These are phyloP conservation scores for Aspergillus aculeatinus DNA, from an alignment of 2,329 filamentous ascomycete species.

Conservation along the genomic window DNA sequence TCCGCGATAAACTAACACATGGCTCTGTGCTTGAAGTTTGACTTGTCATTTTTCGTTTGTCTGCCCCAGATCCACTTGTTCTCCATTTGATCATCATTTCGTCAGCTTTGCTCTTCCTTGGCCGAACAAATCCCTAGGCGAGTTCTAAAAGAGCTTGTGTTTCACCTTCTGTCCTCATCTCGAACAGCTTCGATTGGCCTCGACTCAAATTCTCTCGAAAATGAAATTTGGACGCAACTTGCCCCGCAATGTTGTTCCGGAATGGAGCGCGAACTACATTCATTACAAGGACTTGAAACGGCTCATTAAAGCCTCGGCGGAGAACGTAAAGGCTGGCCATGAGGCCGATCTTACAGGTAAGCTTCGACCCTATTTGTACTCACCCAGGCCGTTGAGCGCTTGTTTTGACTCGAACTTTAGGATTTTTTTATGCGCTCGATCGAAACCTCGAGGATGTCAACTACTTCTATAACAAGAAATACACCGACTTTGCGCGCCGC, in stretches of 20 bases:
- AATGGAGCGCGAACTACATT: constrained; percentile 53
- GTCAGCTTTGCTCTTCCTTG: neutral
- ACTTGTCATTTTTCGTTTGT: constrained; percentile 13
- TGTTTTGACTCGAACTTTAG: constrained; percentile 51
- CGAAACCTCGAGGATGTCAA: constrained; percentile 97
- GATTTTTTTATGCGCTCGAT: constrained; percentile 95
- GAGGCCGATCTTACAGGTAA: constrained; percentile 88
- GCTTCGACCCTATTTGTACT: constrained; percentile 35
- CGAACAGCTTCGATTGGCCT: neutral
- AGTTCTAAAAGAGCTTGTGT: neutral
- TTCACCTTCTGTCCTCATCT: neutral
- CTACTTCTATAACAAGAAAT: constrained; percentile 95
- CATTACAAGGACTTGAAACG: constrained; percentile 71
- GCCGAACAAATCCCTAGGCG: neutral
- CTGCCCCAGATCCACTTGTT: constrained; percentile 8
- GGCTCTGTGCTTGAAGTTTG: constrained; percentile 16
- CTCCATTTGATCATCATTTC: constrained; percentile 9
- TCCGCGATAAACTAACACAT: constrained; percentile 22
- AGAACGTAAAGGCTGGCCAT: constrained; percentile 66
- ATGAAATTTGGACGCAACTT: constrained; percentile 55
- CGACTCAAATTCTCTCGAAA: constrained; percentile 17
- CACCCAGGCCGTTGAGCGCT: constrained; percentile 11
- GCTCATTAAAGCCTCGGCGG: constrained; percentile 77
- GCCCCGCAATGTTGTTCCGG: constrained; percentile 50
- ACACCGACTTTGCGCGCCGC: constrained; percentile 77